Conservation (phyloP, 148 eudicot species). For the Talinum fruticosum region DNA sequence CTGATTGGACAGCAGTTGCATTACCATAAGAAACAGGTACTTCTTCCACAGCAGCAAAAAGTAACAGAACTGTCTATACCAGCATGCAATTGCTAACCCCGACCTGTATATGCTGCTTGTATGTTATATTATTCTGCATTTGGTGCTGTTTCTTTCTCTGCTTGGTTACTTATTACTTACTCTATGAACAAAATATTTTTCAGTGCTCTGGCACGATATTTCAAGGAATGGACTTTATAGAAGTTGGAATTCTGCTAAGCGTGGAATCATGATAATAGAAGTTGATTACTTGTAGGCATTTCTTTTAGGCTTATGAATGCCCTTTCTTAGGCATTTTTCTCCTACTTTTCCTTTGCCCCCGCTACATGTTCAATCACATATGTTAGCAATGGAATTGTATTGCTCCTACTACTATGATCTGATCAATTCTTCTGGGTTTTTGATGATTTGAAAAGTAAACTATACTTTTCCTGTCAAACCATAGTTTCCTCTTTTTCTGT, state of each 20-base stretch:
- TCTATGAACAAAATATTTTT: not conserved
- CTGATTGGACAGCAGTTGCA: constrained; percentile 54
- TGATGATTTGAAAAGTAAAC: not conserved
- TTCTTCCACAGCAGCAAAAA: not conserved
- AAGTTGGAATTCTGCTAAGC: not conserved
- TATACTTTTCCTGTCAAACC: not conserved
- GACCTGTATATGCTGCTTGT: not conserved
- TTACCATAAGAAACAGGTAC: constrained; percentile 60
- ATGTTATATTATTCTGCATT: not conserved
- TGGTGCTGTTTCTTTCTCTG: not conserved
- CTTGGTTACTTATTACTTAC: constrained; percentile 1
- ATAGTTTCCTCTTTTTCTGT: not conserved
- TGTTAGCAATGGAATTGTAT: not conserved
- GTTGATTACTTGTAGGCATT: not conserved
- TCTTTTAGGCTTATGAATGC: not conserved
- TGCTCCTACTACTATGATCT: not conserved
- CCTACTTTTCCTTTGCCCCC: not conserved
- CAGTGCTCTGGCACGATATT: not conserved
- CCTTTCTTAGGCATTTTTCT: not conserved
- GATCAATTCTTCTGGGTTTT: not conserved
- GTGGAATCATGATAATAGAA: not conserved
- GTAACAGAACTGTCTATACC: not conserved
- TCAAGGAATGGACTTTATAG: not conserved
- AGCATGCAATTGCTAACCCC: not conserved
- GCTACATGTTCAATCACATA: not conserved